Base-by-base conservation (phyloP, 2,329 filamentous ascomycete genomes). In the Talaromyces islandicus region DNA sequence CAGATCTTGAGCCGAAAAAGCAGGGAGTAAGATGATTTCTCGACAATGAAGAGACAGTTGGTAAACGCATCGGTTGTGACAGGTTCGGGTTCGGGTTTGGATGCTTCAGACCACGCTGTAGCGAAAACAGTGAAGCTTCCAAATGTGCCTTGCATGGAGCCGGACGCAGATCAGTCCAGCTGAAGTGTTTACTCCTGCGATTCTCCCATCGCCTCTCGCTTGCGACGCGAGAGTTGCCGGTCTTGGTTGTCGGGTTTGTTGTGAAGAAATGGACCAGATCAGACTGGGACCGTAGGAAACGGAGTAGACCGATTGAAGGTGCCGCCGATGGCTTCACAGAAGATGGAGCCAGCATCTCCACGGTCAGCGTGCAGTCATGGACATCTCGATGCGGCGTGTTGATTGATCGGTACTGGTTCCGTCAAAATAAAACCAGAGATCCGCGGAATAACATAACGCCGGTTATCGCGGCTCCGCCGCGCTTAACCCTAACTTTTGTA, bases 261-360 rank as follows among this genome's bases (percentile, higher is more conserved):
- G 70, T 77, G 72, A 83, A 81, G 67, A 84, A 82, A 63, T 76
- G 78, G 52, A 83, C 70, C 58, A 79, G 79, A 66, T 89, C 83
- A 64, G 88, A 85, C 73, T 92, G 90, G 58, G 80, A 84, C 65
- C 85, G 86, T 64, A 94, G 81, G 72, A 90, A 93, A 66, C 86
- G 86, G 64, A 94, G 80, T 21, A 93, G 83, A 50, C 74, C 75
- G 60, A 75, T 70, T 57, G 84, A 86, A 54, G 84, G 84, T 27
- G 25, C 25, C 64, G 73, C 77, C 57, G 69, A 71, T 50, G 73
- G 68, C 66, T 71, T 75, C 59, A 73, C 60, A 48, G 67, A 61
- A 52, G 70, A 62, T 58, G 69, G 65, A 63, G 72, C 69, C 65
- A 76, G 68, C 75, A 77, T 77, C 66, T 72, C 5, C 10, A 46